Percentiles rank a stretch among this genome's conserved stretches.
These are phyloP conservation scores for Talaromyces thailandensis DNA, from an alignment of 495 filamentous ascomycete genomes.

Conservation along the genomic window DNA sequence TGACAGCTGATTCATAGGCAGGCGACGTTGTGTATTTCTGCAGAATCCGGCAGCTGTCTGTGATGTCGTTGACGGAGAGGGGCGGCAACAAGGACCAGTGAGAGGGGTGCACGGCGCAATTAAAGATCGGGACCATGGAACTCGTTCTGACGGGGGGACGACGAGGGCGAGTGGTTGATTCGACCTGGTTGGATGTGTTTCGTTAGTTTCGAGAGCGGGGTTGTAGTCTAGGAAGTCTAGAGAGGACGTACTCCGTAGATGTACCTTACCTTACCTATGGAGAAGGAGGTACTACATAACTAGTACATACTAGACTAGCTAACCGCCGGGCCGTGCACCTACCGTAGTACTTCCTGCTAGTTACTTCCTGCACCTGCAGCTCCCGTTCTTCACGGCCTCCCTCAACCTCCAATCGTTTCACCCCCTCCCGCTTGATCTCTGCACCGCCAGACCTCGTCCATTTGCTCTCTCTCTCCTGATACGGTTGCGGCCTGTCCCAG, in stretches of 20 bases:
- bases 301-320: too few relatives aligned
- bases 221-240: background rate
- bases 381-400: constrained; percentile 4
- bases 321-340: constrained; percentile 7
- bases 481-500: background rate
- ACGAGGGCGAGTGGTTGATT: background rate
- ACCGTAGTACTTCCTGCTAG: too few relatives aligned
- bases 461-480: background rate
- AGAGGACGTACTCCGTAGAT: background rate
- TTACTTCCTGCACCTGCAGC: background rate
- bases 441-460: background rate
- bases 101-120: background rate
- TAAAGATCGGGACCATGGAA: background rate
- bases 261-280: too few relatives aligned
- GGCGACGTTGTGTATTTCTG: background rate
- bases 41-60: background rate
- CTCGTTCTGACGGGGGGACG: background rate
- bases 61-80: background rate
- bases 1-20: background rate
- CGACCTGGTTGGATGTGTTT: background rate
- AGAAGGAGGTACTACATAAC: too few relatives aligned
- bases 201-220: background rate
- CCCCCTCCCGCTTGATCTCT: background rate
- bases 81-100: background rate
- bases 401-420: constrained; percentile 7